Conservation (phyloP, 2,329 filamentous ascomycete genomes). For the Aspergillus fischeri region DNA sequence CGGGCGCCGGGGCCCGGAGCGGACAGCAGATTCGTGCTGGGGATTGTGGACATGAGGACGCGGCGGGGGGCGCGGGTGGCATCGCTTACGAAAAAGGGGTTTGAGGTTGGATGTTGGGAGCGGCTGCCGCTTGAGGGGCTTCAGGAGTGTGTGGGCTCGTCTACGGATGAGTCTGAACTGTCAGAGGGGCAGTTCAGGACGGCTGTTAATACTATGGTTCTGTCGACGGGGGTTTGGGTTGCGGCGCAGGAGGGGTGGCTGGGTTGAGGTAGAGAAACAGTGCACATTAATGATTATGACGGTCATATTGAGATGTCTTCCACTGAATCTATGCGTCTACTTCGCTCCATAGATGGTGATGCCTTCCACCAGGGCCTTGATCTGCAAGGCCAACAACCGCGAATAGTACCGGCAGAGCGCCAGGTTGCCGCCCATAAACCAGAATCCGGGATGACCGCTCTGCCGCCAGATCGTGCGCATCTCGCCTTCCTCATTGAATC, state of each 20-base stretch:
- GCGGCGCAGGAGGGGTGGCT: conserved; percentile 27
- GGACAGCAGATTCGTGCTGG: conserved; percentile 9
- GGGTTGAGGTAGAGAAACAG: background rate
- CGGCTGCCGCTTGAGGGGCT: conserved; percentile 20
- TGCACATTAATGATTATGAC: background rate
- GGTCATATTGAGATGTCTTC: no score
- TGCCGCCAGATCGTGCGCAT: conserved; percentile 57
- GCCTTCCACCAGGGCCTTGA: conserved; percentile 41
- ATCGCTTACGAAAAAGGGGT: conserved; percentile 12
- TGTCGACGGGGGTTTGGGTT: conserved; percentile 30
- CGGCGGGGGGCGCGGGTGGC: conserved; percentile 12
- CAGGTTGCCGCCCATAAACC: conserved; percentile 65
- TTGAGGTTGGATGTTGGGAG: conserved; percentile 25
- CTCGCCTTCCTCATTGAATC: conserved; percentile 54
- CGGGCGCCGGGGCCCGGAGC: background rate
- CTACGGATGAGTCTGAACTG: conserved; percentile 2
- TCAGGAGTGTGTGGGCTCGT: conserved; percentile 9
- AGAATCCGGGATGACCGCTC: conserved; percentile 62
- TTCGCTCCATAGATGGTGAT: conserved; percentile 9
- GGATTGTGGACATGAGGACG: conserved; percentile 1
- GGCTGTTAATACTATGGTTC: conserved; percentile 26
- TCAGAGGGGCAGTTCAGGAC: conserved; percentile 7
- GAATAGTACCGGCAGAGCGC: conserved; percentile 62
- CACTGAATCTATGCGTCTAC: background rate
- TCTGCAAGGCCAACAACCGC: conserved; percentile 48